These are phyloP conservation scores for Albizia julibrissin DNA, from an alignment of 306 rosid genomes.

Conservation along the genomic window DNA sequence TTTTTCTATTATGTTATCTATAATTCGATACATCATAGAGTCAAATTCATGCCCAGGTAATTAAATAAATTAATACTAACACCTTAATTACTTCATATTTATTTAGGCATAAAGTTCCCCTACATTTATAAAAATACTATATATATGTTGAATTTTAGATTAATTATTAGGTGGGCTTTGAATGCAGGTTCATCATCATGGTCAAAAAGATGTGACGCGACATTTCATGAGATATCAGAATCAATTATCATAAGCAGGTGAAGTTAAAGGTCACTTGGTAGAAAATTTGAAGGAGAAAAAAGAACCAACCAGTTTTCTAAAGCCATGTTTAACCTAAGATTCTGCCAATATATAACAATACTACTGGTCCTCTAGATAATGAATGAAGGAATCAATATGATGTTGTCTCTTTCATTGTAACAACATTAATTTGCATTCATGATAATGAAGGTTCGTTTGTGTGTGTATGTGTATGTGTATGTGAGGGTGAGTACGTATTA, in stretches of 20 bases:
- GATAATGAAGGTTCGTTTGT: background rate
- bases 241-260: constrained; percentile 18
- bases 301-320: constrained; percentile 38
- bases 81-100: no score
- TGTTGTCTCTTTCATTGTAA: constrained; percentile 59
- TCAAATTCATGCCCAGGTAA: background rate
- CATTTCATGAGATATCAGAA: constrained; percentile 23
- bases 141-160: no score
- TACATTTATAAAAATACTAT: no score
- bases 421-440: constrained; percentile 4
- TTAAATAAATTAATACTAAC: no score
- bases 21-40: no score
- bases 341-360: constrained; percentile 14
- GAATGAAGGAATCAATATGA: constrained; percentile 38
- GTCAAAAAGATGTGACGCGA: constrained; percentile 19
- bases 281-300: constrained; percentile 39
- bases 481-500: background rate
- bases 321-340: constrained; percentile 47
- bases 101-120: no score
- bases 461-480: background rate
- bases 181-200: constrained; percentile 37
- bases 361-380: no score
- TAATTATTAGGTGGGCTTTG: background rate
- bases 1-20: no score
- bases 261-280: background rate